These are phyloP conservation scores for Sherardia arvensis DNA, from an alignment of 257 asterid species.

Conservation along the genomic window DNA sequence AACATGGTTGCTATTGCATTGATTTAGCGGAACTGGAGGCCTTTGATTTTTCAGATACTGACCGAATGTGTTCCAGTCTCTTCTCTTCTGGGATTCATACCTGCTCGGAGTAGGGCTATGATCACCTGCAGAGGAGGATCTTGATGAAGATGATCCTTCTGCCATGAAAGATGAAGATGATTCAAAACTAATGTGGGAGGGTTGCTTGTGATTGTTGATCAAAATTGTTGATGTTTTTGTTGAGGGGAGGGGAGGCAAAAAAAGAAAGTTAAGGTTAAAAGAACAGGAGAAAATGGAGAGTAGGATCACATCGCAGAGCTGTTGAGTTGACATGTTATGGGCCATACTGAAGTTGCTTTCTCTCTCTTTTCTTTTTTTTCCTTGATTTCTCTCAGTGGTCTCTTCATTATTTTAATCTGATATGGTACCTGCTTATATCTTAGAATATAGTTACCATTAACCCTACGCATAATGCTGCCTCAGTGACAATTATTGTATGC, in stretches of 20 bases:
- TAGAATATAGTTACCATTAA: conserved; percentile 15
- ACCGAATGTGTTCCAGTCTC: conserved; percentile 83
- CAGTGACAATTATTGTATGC: conserved; percentile 22
- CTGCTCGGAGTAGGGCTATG: conserved; percentile 37
- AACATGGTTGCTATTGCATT: conserved; percentile 57
- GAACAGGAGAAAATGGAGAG: conserved; percentile 26
- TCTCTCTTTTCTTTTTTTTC: conserved; percentile 23
- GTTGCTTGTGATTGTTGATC: neutral
- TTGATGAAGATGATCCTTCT: conserved; percentile 42
- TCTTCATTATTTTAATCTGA: conserved; percentile 3
- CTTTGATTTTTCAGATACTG: conserved; percentile 59
- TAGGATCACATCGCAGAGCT: conserved; percentile 41
- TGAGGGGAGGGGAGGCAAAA: conserved; percentile 24
- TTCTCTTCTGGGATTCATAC: conserved; percentile 61
- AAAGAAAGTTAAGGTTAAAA: conserved; percentile 21
- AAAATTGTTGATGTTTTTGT: conserved; percentile 14
- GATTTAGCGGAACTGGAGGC: conserved; percentile 45
- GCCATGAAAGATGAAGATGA: conserved; percentile 17
- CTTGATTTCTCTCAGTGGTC: conserved; percentile 8
- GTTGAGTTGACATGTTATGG: conserved; percentile 66
- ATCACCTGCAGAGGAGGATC: conserved; percentile 25
- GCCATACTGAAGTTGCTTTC: conserved; percentile 54
- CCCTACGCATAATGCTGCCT: conserved; percentile 11
- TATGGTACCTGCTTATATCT: neutral
- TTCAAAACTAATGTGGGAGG: neutral